Conservation (phyloP, 1,284 basidiomycete genomes). For the Sanguinoderma infundibulare region DNA sequence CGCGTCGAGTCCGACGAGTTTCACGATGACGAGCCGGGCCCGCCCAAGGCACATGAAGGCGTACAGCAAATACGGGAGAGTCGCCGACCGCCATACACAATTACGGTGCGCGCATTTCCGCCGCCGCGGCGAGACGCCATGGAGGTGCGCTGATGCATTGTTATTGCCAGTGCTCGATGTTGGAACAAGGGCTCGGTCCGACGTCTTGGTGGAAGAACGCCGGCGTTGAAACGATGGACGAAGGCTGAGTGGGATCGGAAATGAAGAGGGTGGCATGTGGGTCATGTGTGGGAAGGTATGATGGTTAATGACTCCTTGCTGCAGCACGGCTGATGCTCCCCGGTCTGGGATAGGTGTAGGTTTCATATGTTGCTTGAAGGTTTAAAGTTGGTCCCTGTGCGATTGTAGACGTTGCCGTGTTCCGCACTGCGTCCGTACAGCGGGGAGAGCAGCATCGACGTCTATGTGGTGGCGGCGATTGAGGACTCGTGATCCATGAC, state of each 20-base stretch:
- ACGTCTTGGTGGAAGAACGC: slow-evolving; percentile 72
- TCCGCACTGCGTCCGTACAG: background rate
- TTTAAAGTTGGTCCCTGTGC: background rate
- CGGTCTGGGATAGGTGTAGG: background rate
- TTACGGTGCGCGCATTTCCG: slow-evolving; percentile 60
- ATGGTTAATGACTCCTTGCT: background rate
- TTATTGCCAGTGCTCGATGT: slow-evolving; percentile 75
- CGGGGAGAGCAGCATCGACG: background rate
- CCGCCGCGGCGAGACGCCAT: background rate
- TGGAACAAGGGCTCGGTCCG: slow-evolving; percentile 88
- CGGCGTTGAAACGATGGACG: slow-evolving; percentile 44
- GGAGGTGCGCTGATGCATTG: slow-evolving; percentile 1
- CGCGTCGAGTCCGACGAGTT: slow-evolving; percentile 90
- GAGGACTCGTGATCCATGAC: background rate
- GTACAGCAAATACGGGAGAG: slow-evolving; percentile 56
- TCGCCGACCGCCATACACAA: slow-evolving; percentile 72
- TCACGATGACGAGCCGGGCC: slow-evolving; percentile 90
- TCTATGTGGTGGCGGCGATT: background rate
- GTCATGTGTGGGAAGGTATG: background rate
- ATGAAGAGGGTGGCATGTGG: background rate
- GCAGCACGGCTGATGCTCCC: background rate
- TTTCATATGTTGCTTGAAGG: background rate
- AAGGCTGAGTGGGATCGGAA: slow-evolving; percentile 29
- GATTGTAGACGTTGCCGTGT: background rate
- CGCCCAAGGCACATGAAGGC: slow-evolving; percentile 73